A percentile compares a stretch with the other conserved stretches of the same genome.
phyloP scores from a whole-genome alignment of 2,329 filamentous ascomycete species.

The Hirsutella minnesotensis region DNA sequence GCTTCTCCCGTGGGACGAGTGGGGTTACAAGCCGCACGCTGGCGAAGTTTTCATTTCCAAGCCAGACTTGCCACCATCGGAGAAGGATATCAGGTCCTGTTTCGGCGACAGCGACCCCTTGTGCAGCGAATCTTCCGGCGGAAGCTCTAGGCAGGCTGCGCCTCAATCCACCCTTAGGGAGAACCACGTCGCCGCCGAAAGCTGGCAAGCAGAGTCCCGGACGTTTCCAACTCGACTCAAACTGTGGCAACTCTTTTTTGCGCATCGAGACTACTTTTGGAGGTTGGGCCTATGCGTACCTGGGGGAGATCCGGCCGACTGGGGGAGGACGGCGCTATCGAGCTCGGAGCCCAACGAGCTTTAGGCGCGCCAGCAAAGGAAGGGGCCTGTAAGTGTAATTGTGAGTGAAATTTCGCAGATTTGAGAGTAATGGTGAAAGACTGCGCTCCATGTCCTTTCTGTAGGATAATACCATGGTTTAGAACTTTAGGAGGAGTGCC shows the following conservation, averaged over 20 bases:
- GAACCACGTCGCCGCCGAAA: slow-evolving; percentile 7
- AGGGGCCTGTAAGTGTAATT: no score
- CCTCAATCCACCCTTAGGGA: slow-evolving; percentile 10
- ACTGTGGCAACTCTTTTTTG: slow-evolving; percentile 88
- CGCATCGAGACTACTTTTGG: slow-evolving; percentile 96
- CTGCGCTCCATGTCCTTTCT: no score
- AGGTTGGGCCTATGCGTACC: slow-evolving; percentile 81
- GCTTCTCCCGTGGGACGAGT: slow-evolving; percentile 71
- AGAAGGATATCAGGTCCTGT: slow-evolving; percentile 61
- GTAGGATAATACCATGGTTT: no score
- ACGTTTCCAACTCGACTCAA: slow-evolving; percentile 51
- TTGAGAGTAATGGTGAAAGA: no score
- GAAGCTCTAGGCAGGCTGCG: slow-evolving; percentile 16
- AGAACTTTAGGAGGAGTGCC: no score
- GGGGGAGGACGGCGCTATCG: slow-evolving; percentile 40
- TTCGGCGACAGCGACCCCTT: slow-evolving; percentile 55
- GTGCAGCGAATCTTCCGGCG: slow-evolving; percentile 56
- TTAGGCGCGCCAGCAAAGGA: slow-evolving; percentile 8
- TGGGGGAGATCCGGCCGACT: slow-evolving; percentile 59
- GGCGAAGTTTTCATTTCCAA: slow-evolving; percentile 83
- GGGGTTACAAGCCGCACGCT: slow-evolving; percentile 76
- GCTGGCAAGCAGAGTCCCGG: slow-evolving; percentile 16
- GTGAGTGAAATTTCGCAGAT: no score
- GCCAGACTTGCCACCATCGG: slow-evolving; percentile 51
- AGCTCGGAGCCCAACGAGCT: slow-evolving; percentile 25